Evolutionary conservation across 179 eudicot genomes (phyloP).

Genomic region (Dionaea muscipula): DNA sequence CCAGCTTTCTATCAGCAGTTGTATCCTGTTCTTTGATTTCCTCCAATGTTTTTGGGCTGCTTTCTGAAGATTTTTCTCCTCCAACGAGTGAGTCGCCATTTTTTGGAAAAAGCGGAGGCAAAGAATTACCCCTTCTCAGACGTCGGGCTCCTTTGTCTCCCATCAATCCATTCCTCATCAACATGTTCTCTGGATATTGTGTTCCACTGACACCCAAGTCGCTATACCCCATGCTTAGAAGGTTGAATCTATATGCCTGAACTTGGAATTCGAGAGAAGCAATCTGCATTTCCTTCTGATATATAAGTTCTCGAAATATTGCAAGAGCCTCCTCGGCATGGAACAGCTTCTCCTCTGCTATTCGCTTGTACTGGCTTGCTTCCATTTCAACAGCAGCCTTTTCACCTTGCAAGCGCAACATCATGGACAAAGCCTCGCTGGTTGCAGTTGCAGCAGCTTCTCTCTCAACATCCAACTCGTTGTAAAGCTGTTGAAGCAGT

Average conservation of each 20-base stretch:
- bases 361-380: slow-evolving; percentile 75
- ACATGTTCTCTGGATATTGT: slow-evolving; percentile 47
- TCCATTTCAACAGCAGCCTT: slow-evolving; percentile 89
- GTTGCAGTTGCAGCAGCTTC: slow-evolving; percentile 80
- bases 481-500: slow-evolving; percentile 68
- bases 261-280: slow-evolving; percentile 71
- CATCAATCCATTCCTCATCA: slow-evolving; percentile 23
- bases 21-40: slow-evolving; percentile 13
- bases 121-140: slow-evolving; percentile 37
- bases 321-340: slow-evolving; percentile 70
- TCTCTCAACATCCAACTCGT: slow-evolving; percentile 74
- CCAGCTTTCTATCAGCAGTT: slow-evolving; percentile 11
- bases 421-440: slow-evolving; percentile 74
- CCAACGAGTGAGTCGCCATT: slow-evolving; percentile 27
- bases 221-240: slow-evolving; percentile 50
- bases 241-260: slow-evolving; percentile 60
- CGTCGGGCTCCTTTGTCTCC: slow-evolving; percentile 20
- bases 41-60: slow-evolving; percentile 22
- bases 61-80: slow-evolving; percentile 26
- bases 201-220: slow-evolving; percentile 39
- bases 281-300: slow-evolving; percentile 85
- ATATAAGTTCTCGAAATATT: slow-evolving; percentile 56
- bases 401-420: slow-evolving; percentile 80
- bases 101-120: slow-evolving; percentile 33
- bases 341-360: slow-evolving; percentile 77